Conservation (phyloP, 345 rosid species). For the Moricandia arvensis region DNA sequence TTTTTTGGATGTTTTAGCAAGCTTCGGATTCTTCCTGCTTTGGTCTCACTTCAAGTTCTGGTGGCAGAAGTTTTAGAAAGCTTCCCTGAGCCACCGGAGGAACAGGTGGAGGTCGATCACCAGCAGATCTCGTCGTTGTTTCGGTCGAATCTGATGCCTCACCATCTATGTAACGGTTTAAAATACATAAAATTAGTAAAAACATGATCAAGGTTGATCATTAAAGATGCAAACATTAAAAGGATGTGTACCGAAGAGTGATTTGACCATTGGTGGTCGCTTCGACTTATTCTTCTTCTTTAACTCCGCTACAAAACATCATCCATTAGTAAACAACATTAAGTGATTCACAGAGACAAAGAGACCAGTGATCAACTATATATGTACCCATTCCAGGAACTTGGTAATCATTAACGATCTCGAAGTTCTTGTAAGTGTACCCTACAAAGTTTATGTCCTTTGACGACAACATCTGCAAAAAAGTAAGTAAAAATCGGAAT, state of each 20-base stretch:
- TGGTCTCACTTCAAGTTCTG: slow-evolving; percentile 47
- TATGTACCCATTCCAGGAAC: slow-evolving; percentile 81
- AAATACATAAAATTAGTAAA: background rate
- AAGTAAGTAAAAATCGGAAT: background rate
- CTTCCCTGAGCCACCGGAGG: slow-evolving; percentile 52
- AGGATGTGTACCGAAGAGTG: slow-evolving; percentile 63
- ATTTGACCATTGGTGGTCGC: slow-evolving; percentile 64
- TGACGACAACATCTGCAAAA: slow-evolving; percentile 74
- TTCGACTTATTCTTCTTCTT: slow-evolving; percentile 74
- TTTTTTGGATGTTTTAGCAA: slow-evolving; percentile 11
- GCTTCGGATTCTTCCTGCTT: slow-evolving; percentile 38
- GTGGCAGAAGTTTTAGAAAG: slow-evolving; percentile 60
- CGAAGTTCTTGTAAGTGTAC: slow-evolving; percentile 86
- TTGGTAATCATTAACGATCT: slow-evolving; percentile 86
- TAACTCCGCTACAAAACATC: slow-evolving; percentile 58
- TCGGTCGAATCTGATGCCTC: slow-evolving; percentile 54
- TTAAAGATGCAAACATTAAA: background rate
- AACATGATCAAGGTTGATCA: background rate
- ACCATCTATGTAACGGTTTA: slow-evolving; percentile 9
- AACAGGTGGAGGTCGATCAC: slow-evolving; percentile 39
- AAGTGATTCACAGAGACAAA: background rate
- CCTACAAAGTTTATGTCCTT: slow-evolving; percentile 85
- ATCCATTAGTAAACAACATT: slow-evolving; percentile 2
- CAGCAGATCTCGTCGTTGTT: slow-evolving; percentile 34
- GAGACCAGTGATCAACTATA: slow-evolving; percentile 3